Evolutionary conservation across 768 basidiomycete genomes (phyloP), one percentile per base, ranked within the genome.

Genomic region (Suillus cothurnatus): DNA sequence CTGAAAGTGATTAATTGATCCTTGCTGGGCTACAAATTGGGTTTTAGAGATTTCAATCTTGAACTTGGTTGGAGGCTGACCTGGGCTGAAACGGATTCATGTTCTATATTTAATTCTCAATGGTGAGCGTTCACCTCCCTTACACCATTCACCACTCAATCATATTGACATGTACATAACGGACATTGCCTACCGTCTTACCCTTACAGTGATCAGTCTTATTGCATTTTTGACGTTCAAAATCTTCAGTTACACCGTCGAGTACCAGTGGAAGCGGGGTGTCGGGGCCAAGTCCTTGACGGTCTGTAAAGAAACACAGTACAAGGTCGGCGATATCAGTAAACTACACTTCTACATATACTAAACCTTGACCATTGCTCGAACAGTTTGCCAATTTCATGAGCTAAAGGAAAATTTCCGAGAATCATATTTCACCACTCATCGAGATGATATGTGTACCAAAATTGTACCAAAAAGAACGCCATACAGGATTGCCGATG

Each of bases 11-110:
- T 19, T 17, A 5, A 9, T 45, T n/a, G n/a, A n/a, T 31, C 9
- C 8, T 28, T n/a, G 49, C 4, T 19, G 15, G 28, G 50, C 26
- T 17, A 52, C 17, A 19, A 19, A 31, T 5, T 53, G 19, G 28
- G 6, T 4, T 52, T 31, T 0, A n/a, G n/a, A 52, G 7, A 31
- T 11, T 19, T 52, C 28, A 19, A 31, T 5, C n/a, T n/a, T n/a
- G n/a, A n/a, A n/a, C n/a, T n/a, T n/a, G n/a, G 52, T 32, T 31
- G 28, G 52, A 53, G 52, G 52, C 52, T 53, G 52, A 53, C 52
- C 28, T 53, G 52, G 52, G 19, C 52, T 53, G 52, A 53, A 53
- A 53, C 52, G 17, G 19, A 28, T 17, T 7, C 50, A 53, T 31
- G 19, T 31, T 21, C 9, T 53, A 19, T 21, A 31, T 50, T 17